Evolutionary conservation across 2,329 filamentous ascomycete genomes (phyloP), one percentile per base, ranked within the genome.

Genomic region (Fusarium euwallaceae): DNA sequence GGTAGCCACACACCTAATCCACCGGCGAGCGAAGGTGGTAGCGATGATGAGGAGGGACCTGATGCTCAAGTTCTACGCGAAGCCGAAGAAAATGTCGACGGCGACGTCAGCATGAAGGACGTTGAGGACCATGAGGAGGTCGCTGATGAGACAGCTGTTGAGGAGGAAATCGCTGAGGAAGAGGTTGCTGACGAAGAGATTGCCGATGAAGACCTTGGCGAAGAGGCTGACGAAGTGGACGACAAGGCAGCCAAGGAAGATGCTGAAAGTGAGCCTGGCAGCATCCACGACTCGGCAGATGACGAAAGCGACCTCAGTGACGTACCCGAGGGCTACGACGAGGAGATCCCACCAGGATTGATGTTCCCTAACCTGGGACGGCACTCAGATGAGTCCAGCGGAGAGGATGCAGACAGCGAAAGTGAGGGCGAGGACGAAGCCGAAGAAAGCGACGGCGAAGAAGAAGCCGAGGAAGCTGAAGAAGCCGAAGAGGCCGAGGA

Each of bases 271-370:
- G 80, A 80, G 17, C 67, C 87, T 0, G 89, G 88, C 7, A 94
- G 89, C 69, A 83, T 91, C 9, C 89, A 92, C 69, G 91, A 92
- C 70, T 92, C 88, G 45, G 91, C 89, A 0, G 91, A 93, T 71
- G 91, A 92, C 64, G 92, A 93, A 80, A 93, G 91, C 78, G 92
- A 93, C 71, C 84, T 93, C 0, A 93, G 91, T 62, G 92, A 93
- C 70, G 88, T 91, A 6, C 86, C 90, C 29, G 83, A 88, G 5
- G 88, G 87, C 45, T 90, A 89, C 66, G 88, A 91, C 61, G 88
- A 90, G 53, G 88, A 91, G 45, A 86, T 88, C 34, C 88, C 88
- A 2, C 84, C 86, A 2, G 85, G 85, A 14, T 77, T 91, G 32
- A 81, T 90, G 81, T 90, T 90, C 63, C 87, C 88, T 0, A 88